These are phyloP conservation scores for Rasamsonia emersonii DNA, from an alignment of 2,329 filamentous ascomycete species.

Conservation along the genomic window DNA sequence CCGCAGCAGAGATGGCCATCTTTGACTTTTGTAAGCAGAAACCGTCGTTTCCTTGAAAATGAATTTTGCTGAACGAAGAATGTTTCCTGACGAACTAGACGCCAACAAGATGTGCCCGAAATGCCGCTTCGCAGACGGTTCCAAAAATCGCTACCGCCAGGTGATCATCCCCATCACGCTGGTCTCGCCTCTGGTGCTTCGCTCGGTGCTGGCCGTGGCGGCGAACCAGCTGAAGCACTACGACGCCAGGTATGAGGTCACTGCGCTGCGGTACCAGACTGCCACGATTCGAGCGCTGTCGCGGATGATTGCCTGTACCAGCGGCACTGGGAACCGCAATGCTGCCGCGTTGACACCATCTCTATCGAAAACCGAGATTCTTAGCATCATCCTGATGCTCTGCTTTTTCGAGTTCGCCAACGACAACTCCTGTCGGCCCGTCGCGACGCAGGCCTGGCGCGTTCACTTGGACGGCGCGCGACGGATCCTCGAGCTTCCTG, in stretches of 20 bases:
- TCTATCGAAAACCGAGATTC: constrained; percentile 1
- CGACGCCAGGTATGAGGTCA: background rate
- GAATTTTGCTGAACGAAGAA: background rate
- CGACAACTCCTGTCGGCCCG: background rate
- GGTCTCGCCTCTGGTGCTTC: background rate
- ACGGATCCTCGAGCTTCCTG: background rate
- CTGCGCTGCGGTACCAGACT: background rate
- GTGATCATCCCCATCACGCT: background rate
- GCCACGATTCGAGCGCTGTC: background rate
- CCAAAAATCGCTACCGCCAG: background rate
- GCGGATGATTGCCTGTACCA: background rate
- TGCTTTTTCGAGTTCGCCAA: background rate
- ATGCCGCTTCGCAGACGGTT: background rate
- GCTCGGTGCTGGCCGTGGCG: background rate
- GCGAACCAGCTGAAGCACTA: background rate
- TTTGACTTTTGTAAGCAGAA: constrained; percentile 1
- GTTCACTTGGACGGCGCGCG: background rate
- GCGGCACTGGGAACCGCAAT: background rate
- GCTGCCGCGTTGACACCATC: too few relatives aligned
- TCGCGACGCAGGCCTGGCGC: background rate
- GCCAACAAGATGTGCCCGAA: background rate
- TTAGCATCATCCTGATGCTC: background rate
- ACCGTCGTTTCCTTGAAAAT: background rate
- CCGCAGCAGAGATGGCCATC: background rate
- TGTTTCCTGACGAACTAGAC: constrained; percentile 1